phyloP scores from a whole-genome alignment of 176 grass and related monocot genomes.

The Rhynchospora pubera region DNA sequence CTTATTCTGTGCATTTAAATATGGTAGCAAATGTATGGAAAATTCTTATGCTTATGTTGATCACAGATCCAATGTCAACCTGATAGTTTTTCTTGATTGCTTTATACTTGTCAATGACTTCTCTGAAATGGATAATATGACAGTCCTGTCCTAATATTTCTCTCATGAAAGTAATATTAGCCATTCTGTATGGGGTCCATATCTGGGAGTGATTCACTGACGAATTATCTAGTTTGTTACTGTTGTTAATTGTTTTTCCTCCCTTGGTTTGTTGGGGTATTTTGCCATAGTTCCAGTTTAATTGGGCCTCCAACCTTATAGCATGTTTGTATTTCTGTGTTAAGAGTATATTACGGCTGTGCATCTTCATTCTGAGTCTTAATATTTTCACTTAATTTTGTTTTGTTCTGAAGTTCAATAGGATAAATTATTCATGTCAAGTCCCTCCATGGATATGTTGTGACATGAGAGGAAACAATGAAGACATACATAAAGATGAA shows the following conservation, averaged over 20 bases:
- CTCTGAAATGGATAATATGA: not conserved
- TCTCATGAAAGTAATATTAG: not conserved
- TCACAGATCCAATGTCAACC: too few species aligned
- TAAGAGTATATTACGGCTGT: not conserved
- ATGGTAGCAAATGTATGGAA: conserved; percentile 4
- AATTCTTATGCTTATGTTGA: not conserved
- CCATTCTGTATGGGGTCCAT: not conserved
- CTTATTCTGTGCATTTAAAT: not conserved
- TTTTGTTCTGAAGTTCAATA: conserved; percentile 67
- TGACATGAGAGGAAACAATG: conserved; percentile 62
- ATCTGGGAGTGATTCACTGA: not conserved
- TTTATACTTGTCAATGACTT: not conserved
- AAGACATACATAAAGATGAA: conserved; percentile 33
- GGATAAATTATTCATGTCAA: conserved; percentile 50
- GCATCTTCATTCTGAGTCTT: not conserved
- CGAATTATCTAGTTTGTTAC: not conserved
- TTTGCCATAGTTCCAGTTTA: not conserved
- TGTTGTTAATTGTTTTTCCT: not conserved
- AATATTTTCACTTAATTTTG: conserved; percentile 21
- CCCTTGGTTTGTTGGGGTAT: not conserved
- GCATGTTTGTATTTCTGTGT: not conserved
- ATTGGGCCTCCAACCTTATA: not conserved
- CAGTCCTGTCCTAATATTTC: not conserved
- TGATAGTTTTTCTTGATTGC: not conserved
- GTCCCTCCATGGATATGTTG: conserved; percentile 90